Evolutionary conservation across 768 basidiomycete species (phyloP), one percentile per base, ranked within the genome.

Genomic region (Porphyrellus cyaneotinctus): DNA sequence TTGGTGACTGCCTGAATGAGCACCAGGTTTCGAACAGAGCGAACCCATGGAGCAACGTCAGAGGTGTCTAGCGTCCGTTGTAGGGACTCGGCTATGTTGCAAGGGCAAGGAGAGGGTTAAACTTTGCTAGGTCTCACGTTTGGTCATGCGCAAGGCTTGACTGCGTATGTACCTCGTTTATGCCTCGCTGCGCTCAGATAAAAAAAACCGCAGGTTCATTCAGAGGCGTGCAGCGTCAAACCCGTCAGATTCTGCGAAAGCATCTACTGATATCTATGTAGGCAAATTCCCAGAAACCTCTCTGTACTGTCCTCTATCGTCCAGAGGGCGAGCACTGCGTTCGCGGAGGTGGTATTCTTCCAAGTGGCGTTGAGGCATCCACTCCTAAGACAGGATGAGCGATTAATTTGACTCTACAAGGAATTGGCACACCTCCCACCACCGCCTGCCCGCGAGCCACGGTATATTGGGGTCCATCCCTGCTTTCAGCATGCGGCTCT

Each of bases 401-500:
- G 54, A 62, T 56, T 56, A 63, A 59, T 52, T 60, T 57, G 18
- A 51, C 45, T 53, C 43, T 48, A 38, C 48, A 36, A 47, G 31
- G 63, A 44, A 66, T 45, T 60, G 56, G 72, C 77, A 68, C 58
- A 89, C 90, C 80, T 91, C 87, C 90, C 90, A 91, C 90, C 90
- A 92, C 59, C 82, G 75, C 58, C 81, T 74, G 42, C 85, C 78
- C 56, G 74, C 70, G 50, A 76, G 72, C 86, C 87, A 88, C 18
- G 83, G 75, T 52, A 83, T 66, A 58, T 78, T 80, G 35, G 82
- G 74, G 58, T 81, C 78, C 42, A 90, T 70, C 23, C 88, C 89
- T 43, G 87, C 88, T 66, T 86, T 89, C 53, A 85, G 64, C 81
- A 93, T 88, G 56, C 88, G 80, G 60, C 76, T 84, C 74, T 88